Conservation (phyloP, 2,329 filamentous ascomycete genomes). For the Xylaria multiplex region DNA sequence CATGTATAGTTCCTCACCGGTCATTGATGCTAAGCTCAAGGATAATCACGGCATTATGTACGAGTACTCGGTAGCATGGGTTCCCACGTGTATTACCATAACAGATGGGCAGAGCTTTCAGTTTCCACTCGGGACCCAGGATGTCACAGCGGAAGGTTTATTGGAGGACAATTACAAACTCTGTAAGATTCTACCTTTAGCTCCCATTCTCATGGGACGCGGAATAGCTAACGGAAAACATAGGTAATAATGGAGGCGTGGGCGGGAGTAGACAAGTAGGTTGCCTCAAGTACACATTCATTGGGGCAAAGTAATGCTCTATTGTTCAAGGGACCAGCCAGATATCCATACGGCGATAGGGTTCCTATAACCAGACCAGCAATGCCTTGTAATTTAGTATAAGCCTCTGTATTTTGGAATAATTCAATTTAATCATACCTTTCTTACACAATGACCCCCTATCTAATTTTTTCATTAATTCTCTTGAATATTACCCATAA, state of each 20-base stretch:
- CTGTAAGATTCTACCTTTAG: no score
- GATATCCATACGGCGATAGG: no score
- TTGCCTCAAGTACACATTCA: constrained; percentile 2
- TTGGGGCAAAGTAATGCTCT: constrained; percentile 1
- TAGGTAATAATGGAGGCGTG: constrained; percentile 3
- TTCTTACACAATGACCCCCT: no score
- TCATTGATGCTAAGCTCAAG: neutral
- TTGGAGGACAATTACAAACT: neutral
- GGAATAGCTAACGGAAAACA: constrained; percentile 4
- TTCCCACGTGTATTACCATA: neutral
- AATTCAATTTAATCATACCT: no score
- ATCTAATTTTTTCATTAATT: no score
- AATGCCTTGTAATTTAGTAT: no score
- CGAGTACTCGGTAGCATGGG: constrained; percentile 1
- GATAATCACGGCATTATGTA: constrained; percentile 1
- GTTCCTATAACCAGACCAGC: no score
- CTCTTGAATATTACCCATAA: no score
- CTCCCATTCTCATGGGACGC: no score
- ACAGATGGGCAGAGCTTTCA: neutral
- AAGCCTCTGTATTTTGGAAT: no score
- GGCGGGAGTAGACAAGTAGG: constrained; percentile 4
- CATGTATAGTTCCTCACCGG: neutral
- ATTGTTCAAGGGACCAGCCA: no score
- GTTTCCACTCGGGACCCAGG: neutral
- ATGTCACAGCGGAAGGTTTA: neutral